These are phyloP conservation scores for Trichocladium uniseriatum DNA, from an alignment of 495 filamentous ascomycete genomes.

Conservation along the genomic window DNA sequence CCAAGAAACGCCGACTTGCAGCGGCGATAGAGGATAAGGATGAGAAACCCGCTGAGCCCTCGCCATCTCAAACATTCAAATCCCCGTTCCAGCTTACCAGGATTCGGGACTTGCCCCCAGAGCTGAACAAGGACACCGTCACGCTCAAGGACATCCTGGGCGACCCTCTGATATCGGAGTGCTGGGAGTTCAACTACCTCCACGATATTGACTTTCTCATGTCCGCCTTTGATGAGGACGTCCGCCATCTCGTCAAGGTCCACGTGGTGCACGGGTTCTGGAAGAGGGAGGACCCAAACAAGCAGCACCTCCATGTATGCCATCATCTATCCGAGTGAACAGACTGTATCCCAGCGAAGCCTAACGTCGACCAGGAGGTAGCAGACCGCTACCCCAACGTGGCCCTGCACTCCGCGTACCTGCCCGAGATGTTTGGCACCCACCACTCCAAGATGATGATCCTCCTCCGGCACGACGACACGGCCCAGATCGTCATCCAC, in stretches of 20 bases:
- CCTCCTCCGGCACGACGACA: conserved; percentile 64
- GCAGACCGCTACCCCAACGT: conserved; percentile 56
- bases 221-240: conserved; percentile 58
- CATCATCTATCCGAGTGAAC: background rate
- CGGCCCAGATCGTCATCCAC: conserved; percentile 73
- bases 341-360: background rate
- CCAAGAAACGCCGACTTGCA: conserved; percentile 24
- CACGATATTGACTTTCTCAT: conserved; percentile 69
- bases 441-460: conserved; percentile 79
- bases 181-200: conserved; percentile 86
- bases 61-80: conserved; percentile 6
- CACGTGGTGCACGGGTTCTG: conserved; percentile 83
- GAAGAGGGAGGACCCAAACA: conserved; percentile 60
- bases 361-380: conserved; percentile 35
- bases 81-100: conserved; percentile 71
- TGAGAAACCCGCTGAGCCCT: background rate
- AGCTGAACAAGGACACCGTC: conserved; percentile 58
- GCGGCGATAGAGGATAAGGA: background rate
- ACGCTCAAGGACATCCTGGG: conserved; percentile 64
- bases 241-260: conserved; percentile 52
- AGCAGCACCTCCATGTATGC: conserved; percentile 53
- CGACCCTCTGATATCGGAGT: conserved; percentile 72
- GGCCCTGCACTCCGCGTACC: conserved; percentile 61
- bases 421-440: conserved; percentile 81
- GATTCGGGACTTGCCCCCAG: conserved; percentile 53